These are phyloP conservation scores for Xerocomellus chrysenteron DNA, from an alignment of 768 basidiomycete genomes.

Conservation along the genomic window DNA sequence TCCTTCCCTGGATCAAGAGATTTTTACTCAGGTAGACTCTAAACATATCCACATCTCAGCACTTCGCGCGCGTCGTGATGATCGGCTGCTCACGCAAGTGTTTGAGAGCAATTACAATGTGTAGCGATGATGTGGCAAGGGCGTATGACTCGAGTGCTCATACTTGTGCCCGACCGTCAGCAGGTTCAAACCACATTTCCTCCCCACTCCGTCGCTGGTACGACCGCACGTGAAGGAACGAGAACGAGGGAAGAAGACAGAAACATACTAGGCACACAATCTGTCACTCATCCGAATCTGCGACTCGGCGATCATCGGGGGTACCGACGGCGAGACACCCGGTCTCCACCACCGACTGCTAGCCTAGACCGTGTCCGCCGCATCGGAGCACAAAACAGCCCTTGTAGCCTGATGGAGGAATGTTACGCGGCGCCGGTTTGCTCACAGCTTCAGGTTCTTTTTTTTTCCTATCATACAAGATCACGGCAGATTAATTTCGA, in stretches of 20 bases:
- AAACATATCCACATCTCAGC: not conserved
- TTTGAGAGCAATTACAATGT: not conserved
- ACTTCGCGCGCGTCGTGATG: not conserved
- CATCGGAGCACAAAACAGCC: not conserved
- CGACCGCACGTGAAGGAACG: not conserved
- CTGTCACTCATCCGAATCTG: too few species aligned
- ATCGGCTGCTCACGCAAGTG: not conserved
- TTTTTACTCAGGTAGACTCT: not conserved
- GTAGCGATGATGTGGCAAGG: not conserved
- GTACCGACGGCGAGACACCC: not conserved
- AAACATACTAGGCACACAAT: not conserved
- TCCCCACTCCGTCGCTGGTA: not conserved
- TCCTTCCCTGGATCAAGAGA: not conserved
- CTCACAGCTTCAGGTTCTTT: not conserved
- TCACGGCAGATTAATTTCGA: not conserved
- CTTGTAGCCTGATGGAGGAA: not conserved
- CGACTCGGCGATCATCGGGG: too few species aligned
- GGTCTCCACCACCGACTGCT: not conserved
- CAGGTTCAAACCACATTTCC: not conserved
- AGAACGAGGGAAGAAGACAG: not conserved
- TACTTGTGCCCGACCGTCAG: not conserved
- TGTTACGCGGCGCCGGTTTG: not conserved
- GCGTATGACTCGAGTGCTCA: not conserved
- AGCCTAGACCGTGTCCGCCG: not conserved
- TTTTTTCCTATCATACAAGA: not conserved